Conservation (phyloP, 306 rosid genomes). For the Glycine latifolia region DNA sequence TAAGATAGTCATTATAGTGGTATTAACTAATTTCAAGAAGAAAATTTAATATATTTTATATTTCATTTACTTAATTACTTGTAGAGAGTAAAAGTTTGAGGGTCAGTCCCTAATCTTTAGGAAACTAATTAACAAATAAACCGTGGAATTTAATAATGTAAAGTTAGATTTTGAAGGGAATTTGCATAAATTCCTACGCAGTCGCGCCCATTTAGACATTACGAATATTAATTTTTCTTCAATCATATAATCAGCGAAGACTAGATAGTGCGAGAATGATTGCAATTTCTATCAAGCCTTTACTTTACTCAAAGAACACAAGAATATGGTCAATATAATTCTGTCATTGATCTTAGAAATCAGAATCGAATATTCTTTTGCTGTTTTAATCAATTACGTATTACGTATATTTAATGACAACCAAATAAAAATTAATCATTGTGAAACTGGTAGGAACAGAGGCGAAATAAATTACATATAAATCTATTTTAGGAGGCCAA, state of each 20-base stretch:
- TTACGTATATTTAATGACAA: conserved; percentile 11
- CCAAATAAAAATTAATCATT: conserved; percentile 13
- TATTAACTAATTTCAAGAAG: neutral
- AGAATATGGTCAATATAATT: conserved; percentile 52
- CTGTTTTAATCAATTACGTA: conserved; percentile 39
- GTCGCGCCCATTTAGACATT: neutral
- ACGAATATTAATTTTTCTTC: conserved; percentile 40
- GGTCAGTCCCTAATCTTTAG: conserved; percentile 22
- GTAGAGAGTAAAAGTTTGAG: neutral
- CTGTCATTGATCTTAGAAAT: conserved; percentile 18
- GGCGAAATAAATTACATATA: conserved; percentile 8
- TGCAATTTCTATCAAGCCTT: conserved; percentile 24
- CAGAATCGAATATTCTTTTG: conserved; percentile 42
- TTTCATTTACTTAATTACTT: neutral
- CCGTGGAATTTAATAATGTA: conserved; percentile 43
- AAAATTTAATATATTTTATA: conserved; percentile 4
- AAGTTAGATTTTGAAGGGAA: conserved; percentile 47
- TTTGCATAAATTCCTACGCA: conserved; percentile 59
- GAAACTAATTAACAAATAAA: conserved; percentile 26
- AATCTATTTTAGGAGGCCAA: neutral
- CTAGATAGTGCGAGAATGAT: neutral
- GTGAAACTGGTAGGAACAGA: neutral
- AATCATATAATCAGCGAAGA: conserved; percentile 29
- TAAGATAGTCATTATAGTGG: neutral
- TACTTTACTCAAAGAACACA: conserved; percentile 39